phyloP scores from a whole-genome alignment of 1,284 basidiomycete genomes.

The Leccinum insolens region DNA sequence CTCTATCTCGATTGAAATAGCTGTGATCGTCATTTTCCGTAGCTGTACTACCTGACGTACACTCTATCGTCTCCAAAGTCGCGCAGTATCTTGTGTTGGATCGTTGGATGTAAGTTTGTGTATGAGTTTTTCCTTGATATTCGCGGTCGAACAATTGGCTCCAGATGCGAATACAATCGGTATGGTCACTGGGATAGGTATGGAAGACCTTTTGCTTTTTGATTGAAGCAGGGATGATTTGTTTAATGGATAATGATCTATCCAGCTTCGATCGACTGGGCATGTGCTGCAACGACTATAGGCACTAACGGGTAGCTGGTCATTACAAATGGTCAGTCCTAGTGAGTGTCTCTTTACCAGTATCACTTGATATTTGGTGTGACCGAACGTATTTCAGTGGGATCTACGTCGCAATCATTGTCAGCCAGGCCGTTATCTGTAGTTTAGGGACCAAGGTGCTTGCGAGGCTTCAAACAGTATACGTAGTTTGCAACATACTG shows the following conservation, averaged over 20 bases:
- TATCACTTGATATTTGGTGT: no score
- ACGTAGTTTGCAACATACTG: slow-evolving; percentile 35
- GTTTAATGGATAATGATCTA: neutral
- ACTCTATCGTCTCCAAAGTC: slow-evolving; percentile 35
- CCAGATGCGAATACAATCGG: slow-evolving; percentile 43
- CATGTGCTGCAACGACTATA: slow-evolving; percentile 37
- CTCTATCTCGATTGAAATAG: neutral
- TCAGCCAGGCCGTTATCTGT: slow-evolving; percentile 40
- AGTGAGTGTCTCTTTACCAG: slow-evolving; percentile 23
- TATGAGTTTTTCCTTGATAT: neutral
- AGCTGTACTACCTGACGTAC: slow-evolving; percentile 45
- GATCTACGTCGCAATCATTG: slow-evolving; percentile 35
- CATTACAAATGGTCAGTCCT: slow-evolving; percentile 33
- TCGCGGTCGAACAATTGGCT: neutral
- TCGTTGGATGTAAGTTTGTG: slow-evolving; percentile 40
- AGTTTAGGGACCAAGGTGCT: slow-evolving; percentile 43
- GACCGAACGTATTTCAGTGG: slow-evolving; percentile 25
- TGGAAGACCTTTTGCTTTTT: neutral
- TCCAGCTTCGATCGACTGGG: slow-evolving; percentile 47
- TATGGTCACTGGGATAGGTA: slow-evolving; percentile 37
- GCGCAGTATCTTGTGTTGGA: slow-evolving; percentile 40
- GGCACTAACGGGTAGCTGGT: slow-evolving; percentile 33
- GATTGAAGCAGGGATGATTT: neutral
- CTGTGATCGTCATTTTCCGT: neutral
- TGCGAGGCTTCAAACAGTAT: slow-evolving; percentile 36